Evolutionary conservation across 108 stramenopile species (phyloP), one percentile per base, ranked within the genome.

Genomic region (Phaeodactylum tricornutum): DNA sequence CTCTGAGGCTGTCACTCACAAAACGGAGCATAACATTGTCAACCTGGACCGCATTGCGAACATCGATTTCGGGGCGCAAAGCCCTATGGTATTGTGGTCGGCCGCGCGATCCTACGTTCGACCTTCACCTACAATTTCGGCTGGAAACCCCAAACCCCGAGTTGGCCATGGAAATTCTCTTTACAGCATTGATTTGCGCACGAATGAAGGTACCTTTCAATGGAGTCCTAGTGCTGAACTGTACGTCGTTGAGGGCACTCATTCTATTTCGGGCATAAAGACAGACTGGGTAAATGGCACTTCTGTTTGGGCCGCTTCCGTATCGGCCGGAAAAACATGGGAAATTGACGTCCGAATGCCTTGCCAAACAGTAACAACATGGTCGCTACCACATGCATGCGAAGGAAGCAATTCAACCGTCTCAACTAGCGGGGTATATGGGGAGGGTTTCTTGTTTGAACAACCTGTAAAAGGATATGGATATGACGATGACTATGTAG

Each of bases 221-320:
- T 89, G 81, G 81, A 84, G 80, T 62, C 87, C 87, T 25, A 80
- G 79, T 71, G 69, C 72, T 11, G 67, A 74, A 53, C 75, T 81
- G 38, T 69, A 65, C 49, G 29, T 63, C 2, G 47, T 67, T 1
- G 87, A 84, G 35, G 80, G 82, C 12, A 34, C 77, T n/a, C 78
- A 80, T 58, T 79, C 80, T 7, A 74, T 89, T 12, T 67, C 47
- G 51, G 62, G 65, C 15, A 65, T 89, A 32, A 52, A 50, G 23
- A 49, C 67, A 15, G 77, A 89, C 55, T 55, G 57, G 48, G 27
- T 43, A 1, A 51, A 41, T 19, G 50, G 64, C 1, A 62, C 72
- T 54, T 42, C 53, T 15, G 57, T 83, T n/a, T 84, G 55, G 64
- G 73, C 75, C 0, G 58, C 65, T 5, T 81, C 81, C 12, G 56